phyloP scores from a whole-genome alignment of 2,329 filamentous ascomycete species.

The Diaporthe eres region DNA sequence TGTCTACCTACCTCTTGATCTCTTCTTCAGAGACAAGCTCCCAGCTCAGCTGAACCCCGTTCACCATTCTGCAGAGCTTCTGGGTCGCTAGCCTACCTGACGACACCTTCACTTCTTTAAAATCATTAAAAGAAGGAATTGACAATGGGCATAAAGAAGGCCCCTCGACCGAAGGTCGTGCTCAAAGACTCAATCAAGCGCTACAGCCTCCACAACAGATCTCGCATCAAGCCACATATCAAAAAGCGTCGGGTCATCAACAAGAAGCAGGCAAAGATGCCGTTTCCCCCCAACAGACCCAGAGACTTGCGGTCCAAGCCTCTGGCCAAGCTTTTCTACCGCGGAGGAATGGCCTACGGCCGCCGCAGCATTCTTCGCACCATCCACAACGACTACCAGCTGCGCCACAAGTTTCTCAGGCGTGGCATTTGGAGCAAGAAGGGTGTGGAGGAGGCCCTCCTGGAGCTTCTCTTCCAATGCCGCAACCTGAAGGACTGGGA shows the following conservation, averaged over 20 bases:
- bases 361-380: neutral
- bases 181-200: neutral
- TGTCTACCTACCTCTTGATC: too few species aligned
- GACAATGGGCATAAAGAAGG: neutral
- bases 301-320: neutral
- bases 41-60: neutral
- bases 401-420: neutral
- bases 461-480: constrained; percentile 1
- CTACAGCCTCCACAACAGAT: neutral
- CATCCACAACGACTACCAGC: neutral
- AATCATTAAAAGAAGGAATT: neutral
- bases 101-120: neutral
- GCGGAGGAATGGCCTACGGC: constrained; percentile 5
- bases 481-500: constrained; percentile 14
- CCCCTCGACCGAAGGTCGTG: too few species aligned
- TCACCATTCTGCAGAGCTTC: too few species aligned
- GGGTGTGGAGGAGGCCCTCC: neutral
- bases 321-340: neutral
- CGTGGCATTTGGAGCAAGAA: neutral
- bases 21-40: neutral
- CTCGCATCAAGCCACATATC: neutral
- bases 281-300: neutral
- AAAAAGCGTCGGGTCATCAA: too few species aligned
- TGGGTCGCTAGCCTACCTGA: too few species aligned
- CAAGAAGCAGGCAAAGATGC: neutral